Evolutionary conservation across 768 basidiomycete species (phyloP).

Genomic region (Suillus americanus): DNA sequence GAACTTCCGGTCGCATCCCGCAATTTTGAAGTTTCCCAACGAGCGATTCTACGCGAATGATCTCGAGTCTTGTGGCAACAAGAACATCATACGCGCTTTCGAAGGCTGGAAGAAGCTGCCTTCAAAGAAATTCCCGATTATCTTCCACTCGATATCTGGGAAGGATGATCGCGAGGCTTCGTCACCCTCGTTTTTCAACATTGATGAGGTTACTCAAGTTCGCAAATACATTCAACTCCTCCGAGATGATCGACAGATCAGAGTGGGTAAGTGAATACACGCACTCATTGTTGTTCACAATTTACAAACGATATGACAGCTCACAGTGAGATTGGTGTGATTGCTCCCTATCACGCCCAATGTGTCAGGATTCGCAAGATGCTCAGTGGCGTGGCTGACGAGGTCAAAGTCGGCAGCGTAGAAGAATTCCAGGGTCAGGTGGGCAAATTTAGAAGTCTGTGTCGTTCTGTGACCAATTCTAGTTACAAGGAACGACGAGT

Average conservation of each 20-base stretch:
- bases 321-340: conserved; percentile 57
- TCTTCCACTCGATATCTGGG: conserved; percentile 61
- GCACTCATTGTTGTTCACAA: conserved; percentile 6
- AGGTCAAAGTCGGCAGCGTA: conserved; percentile 61
- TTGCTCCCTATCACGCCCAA: conserved; percentile 65
- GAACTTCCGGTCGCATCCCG: conserved; percentile 64
- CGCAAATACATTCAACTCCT: conserved; percentile 40
- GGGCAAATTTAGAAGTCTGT: not conserved
- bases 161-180: conserved; percentile 65
- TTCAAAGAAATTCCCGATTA: conserved; percentile 47
- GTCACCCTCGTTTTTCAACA: conserved; percentile 74
- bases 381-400: conserved; percentile 31
- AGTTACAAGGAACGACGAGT: conserved; percentile 35
- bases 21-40: conserved; percentile 63
- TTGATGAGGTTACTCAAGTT: conserved; percentile 55
- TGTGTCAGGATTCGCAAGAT: conserved; percentile 44
- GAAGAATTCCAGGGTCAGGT: conserved; percentile 71
- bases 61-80: conserved; percentile 47
- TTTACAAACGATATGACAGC: conserved; percentile 27
- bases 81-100: conserved; percentile 24
- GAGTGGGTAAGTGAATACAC: conserved; percentile 39
- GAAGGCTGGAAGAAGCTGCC: conserved; percentile 29
- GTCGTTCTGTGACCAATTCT: not conserved
- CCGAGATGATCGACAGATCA: conserved; percentile 36
- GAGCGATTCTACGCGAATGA: conserved; percentile 58